Percentiles rank a stretch among this genome's conserved stretches.
These are phyloP conservation scores for Gyromitra esculenta DNA, from an alignment of 2,329 filamentous ascomycete genomes.

Conservation along the genomic window DNA sequence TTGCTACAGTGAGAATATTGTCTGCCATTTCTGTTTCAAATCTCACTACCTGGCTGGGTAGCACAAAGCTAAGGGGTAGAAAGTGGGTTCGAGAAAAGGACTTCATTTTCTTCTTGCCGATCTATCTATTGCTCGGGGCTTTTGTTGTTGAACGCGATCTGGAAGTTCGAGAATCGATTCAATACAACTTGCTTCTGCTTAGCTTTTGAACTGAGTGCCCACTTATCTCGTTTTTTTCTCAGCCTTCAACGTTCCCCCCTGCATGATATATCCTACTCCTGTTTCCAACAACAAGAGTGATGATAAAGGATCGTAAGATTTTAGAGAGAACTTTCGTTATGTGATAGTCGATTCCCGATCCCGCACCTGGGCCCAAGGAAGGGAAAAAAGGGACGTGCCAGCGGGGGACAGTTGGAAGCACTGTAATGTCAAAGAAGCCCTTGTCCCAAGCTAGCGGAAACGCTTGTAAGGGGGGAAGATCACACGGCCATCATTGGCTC, in stretches of 20 bases:
- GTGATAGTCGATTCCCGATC: background rate
- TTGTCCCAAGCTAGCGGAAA: background rate
- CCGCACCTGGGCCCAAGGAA: background rate
- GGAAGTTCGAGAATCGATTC: background rate
- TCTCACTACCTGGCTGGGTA: background rate
- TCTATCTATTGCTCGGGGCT: background rate
- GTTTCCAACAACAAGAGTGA: background rate
- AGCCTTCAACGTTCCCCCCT: background rate
- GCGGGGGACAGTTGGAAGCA: background rate
- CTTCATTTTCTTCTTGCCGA: background rate
- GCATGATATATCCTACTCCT: background rate
- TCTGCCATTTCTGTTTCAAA: conserved; percentile 12
- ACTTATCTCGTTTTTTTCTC: background rate
- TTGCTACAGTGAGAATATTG: conserved; percentile 33
- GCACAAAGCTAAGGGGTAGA: background rate
- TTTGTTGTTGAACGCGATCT: conserved; percentile 5
- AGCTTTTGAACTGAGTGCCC: background rate
- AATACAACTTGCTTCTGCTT: background rate
- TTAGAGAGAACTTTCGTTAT: background rate
- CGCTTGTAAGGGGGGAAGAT: background rate
- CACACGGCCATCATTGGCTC: background rate
- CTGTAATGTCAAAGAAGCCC: background rate
- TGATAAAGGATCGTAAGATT: background rate
- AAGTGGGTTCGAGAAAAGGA: background rate
- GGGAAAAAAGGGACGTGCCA: conserved; percentile 4